A percentile compares a stretch with the other conserved stretches of the same genome.
These are phyloP conservation scores for Rhizopogon vulgaris DNA, from an alignment of 768 basidiomycete genomes.

Conservation along the genomic window DNA sequence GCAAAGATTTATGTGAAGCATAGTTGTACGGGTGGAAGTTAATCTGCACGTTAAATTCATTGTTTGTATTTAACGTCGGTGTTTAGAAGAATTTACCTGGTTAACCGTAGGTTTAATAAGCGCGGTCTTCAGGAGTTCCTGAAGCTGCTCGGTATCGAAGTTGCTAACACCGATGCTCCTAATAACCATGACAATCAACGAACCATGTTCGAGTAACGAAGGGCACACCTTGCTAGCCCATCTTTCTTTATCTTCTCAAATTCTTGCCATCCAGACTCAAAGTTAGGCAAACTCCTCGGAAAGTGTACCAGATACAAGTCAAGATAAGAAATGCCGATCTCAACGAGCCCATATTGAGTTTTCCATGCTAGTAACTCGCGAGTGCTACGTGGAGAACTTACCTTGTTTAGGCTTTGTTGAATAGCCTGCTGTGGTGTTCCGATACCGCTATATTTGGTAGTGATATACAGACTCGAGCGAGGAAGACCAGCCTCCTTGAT, in stretches of 20 bases:
- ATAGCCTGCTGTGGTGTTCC: slow-evolving; percentile 35
- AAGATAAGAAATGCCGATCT: slow-evolving; percentile 58
- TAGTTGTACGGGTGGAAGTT: slow-evolving; percentile 69
- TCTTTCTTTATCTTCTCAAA: slow-evolving; percentile 50
- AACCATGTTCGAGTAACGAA: not conserved
- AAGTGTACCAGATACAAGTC: slow-evolving; percentile 69
- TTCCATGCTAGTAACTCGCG: not conserved
- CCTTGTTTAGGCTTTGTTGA: slow-evolving; percentile 44
- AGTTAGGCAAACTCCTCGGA: slow-evolving; percentile 29
- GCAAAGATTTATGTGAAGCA: slow-evolving; percentile 48
- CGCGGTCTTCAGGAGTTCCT: slow-evolving; percentile 44
- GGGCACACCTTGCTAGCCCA: slow-evolving; percentile 25
- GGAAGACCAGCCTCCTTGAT: slow-evolving; percentile 41
- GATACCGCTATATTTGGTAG: slow-evolving; percentile 45
- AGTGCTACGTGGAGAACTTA: slow-evolving; percentile 15
- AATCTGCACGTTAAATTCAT: slow-evolving; percentile 34
- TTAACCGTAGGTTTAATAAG: slow-evolving; percentile 62
- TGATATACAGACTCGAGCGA: slow-evolving; percentile 43
- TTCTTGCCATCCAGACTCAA: slow-evolving; percentile 44
- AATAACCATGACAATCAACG: slow-evolving; percentile 3
- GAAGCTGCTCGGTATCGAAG: slow-evolving; percentile 46
- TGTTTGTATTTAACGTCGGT: not conserved
- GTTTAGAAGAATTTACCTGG: slow-evolving; percentile 37
- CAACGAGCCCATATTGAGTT: not conserved
- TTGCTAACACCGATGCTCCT: slow-evolving; percentile 77